Evolutionary conservation across 78 protist genomes (phyloP), one percentile per base, ranked within the genome.

Genomic region (Capsaspora owczarzaki): DNA sequence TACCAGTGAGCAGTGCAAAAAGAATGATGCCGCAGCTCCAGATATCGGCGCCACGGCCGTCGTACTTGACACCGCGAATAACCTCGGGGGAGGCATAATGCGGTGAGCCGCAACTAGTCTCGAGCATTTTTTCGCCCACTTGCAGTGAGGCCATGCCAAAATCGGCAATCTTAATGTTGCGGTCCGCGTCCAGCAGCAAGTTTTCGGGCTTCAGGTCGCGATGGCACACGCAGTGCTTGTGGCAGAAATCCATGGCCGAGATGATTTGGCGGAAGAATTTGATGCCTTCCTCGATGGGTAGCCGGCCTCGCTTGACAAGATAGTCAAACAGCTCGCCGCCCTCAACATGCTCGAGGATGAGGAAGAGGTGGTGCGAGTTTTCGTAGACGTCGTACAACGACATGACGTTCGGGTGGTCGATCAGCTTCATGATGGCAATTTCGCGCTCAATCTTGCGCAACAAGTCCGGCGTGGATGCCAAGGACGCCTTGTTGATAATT

Each of bases 201-300:
- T 98, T 98, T 80, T 98, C 99, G n/a, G 98, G 98, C 83, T 96
- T 98, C 40, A 98, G 77, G 83, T 98, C 99, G 33, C 99, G 89
- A 69, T 98, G 99, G 88, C 95, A 43, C 1, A 83, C 42, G 41
- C 68, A 46, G 85, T 86, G 80, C 16, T 56, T 47, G 86, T 95
- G 98, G 82, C 96, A 92, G 79, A 82, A 93, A 23, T 90, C 94
- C 31, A 93, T 61, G 29, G 95, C 98, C 22, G 29, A 19, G 16
- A 90, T 86, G 41, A 93, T 85, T 76, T 90, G 94, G 53, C 87
- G 98, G 72, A 92, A 90, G 66, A 92, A 89, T 44, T 38, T 51
- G 27, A 85, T 78, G 1, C 95, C 96, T 66, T 93, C 95, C 4
- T 82, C 66, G 43, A 81, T 71, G 27, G 85, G 83, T 25, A 94